A percentile compares a stretch with the other conserved stretches of the same genome.
These are phyloP conservation scores for Phyllostachys edulis DNA, from an alignment of 176 grass and related monocot genomes.

Conservation along the genomic window DNA sequence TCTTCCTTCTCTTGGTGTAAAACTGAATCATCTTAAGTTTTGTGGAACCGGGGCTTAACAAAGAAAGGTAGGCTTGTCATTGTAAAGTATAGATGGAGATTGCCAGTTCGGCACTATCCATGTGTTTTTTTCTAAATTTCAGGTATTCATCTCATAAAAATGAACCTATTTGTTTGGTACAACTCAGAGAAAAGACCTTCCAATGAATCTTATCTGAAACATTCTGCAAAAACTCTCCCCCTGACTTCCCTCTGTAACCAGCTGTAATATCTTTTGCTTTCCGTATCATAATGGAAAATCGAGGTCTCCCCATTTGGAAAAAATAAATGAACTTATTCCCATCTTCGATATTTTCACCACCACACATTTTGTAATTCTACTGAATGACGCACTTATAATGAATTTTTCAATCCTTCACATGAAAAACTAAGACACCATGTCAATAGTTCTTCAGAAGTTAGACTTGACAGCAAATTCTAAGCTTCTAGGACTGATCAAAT, in stretches of 20 bases:
- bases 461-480: background rate
- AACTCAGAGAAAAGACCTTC: no score
- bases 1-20: background rate
- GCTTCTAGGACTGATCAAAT: background rate
- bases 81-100: background rate
- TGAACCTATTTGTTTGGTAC: background rate
- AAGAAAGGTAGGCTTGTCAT: background rate
- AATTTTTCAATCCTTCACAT: background rate
- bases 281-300: no score
- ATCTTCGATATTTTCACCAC: background rate
- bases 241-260: no score
- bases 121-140: background rate
- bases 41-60: background rate
- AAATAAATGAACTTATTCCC: background rate
- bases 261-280: no score
- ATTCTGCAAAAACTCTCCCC: no score
- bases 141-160: background rate
- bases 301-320: no score
- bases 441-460: constrained; percentile 6
- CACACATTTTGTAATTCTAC: background rate
- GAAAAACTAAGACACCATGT: background rate
- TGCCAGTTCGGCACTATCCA: background rate
- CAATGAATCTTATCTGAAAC: no score
- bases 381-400: background rate
- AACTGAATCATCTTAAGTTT: background rate